Conservation (phyloP, 1,139 yeast species). For the Pichia sp. region DNA sequence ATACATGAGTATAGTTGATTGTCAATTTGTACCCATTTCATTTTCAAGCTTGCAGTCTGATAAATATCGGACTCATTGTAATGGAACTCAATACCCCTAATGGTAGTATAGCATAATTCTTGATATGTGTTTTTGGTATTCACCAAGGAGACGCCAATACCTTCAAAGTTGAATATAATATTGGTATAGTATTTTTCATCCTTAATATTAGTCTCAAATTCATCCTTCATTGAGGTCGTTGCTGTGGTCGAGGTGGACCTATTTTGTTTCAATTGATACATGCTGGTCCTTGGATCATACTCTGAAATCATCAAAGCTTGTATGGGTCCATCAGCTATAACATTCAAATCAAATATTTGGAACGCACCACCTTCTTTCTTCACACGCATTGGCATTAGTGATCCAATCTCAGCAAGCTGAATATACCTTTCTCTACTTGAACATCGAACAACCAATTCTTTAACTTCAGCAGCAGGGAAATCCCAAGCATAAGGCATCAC, state of each 20-base stretch:
- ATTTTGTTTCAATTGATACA: constrained; percentile 51
- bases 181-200: constrained; percentile 66
- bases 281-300: constrained; percentile 71
- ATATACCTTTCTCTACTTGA: constrained; percentile 74
- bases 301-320: constrained; percentile 82
- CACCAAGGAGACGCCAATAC: constrained; percentile 82
- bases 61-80: constrained; percentile 82
- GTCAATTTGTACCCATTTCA: constrained; percentile 94
- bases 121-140: constrained; percentile 51
- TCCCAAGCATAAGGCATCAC: constrained; percentile 99
- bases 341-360: constrained; percentile 76
- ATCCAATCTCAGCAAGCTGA: constrained; percentile 90
- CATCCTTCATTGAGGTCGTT: constrained; percentile 36
- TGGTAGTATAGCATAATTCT: constrained; percentile 77
- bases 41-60: constrained; percentile 71
- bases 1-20: constrained; percentile 86
- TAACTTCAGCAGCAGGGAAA: constrained; percentile 83
- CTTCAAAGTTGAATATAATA: constrained; percentile 68
- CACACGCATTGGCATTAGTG: constrained; percentile 76
- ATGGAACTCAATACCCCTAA: constrained; percentile 74
- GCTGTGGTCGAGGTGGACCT: constrained; percentile 27
- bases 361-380: constrained; percentile 45
- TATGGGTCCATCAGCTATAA: constrained; percentile 94
- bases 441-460: constrained; percentile 69
- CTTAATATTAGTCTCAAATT: constrained; percentile 60